Evolutionary conservation across 2,329 filamentous ascomycete species (phyloP).

Genomic region (Cytospora piceicola): DNA sequence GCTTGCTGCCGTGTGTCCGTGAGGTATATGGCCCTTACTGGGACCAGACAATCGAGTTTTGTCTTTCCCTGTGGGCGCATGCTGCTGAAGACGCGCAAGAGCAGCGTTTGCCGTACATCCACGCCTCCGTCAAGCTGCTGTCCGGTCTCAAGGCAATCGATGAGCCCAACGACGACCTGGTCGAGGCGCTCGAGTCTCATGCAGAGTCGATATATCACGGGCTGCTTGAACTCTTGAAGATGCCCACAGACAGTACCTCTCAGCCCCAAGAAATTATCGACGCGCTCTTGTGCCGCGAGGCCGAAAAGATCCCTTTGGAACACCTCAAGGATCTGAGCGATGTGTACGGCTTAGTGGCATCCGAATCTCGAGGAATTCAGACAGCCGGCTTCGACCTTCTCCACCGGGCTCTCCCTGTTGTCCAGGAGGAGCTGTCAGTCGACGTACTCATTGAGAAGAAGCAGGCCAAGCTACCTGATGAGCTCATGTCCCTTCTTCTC

Average conservation of each 20-base stretch:
- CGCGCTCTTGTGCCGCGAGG: slow-evolving; percentile 69
- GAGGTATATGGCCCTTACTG: slow-evolving; percentile 90
- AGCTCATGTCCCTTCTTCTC: slow-evolving; percentile 81
- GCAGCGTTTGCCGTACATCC: slow-evolving; percentile 63
- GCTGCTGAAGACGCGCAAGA: slow-evolving; percentile 48
- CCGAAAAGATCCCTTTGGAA: slow-evolving; percentile 65
- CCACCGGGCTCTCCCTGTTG: slow-evolving; percentile 75
- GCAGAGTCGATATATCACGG: slow-evolving; percentile 59
- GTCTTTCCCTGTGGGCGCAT: slow-evolving; percentile 60
- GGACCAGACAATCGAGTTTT: slow-evolving; percentile 66
- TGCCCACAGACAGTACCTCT: slow-evolving; percentile 49
- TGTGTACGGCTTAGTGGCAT: slow-evolving; percentile 76
- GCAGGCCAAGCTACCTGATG: slow-evolving; percentile 75
- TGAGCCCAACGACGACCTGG: slow-evolving; percentile 83
- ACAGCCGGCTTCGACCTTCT: slow-evolving; percentile 80
- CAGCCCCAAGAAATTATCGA: slow-evolving; percentile 78
- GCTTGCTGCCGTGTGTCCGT: slow-evolving; percentile 72
- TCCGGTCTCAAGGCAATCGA: slow-evolving; percentile 64
- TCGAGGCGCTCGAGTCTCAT: slow-evolving; percentile 70
- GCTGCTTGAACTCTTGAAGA: slow-evolving; percentile 66
- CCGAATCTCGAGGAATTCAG: slow-evolving; percentile 75
- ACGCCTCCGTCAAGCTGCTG: slow-evolving; percentile 75
- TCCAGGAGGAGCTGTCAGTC: slow-evolving; percentile 81
- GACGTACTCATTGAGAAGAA: slow-evolving; percentile 74
- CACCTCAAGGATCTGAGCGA: slow-evolving; percentile 67